phyloP scores from a whole-genome alignment of 2,329 filamentous ascomycete genomes.

The Penicillium sumatraense region DNA sequence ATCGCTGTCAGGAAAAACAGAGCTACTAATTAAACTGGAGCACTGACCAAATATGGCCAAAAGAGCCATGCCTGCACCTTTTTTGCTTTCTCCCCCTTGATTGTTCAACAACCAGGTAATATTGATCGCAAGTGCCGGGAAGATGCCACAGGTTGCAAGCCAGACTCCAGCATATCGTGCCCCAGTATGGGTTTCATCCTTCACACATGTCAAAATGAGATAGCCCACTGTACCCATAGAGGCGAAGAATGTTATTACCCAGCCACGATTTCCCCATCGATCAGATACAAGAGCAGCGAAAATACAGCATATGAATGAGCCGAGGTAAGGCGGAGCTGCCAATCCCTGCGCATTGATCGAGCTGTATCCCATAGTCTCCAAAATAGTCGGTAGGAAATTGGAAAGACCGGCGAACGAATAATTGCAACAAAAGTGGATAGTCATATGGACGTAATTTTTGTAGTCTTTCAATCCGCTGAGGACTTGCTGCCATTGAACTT shows the following conservation, averaged over 20 bases:
- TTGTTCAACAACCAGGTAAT: slow-evolving; percentile 35
- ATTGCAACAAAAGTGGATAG: slow-evolving; percentile 47
- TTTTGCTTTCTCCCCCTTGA: slow-evolving; percentile 31
- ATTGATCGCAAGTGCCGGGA: slow-evolving; percentile 28
- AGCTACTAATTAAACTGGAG: slow-evolving; percentile 29
- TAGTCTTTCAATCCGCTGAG: slow-evolving; percentile 41
- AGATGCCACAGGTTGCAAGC: slow-evolving; percentile 37
- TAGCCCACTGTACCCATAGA: slow-evolving; percentile 39
- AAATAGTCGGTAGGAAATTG: slow-evolving; percentile 49
- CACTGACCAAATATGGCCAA: slow-evolving; percentile 30
- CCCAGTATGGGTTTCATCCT: slow-evolving; percentile 29
- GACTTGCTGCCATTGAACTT: slow-evolving; percentile 39
- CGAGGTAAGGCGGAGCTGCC: slow-evolving; percentile 48
- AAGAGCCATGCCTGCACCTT: slow-evolving; percentile 29
- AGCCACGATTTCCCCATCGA: slow-evolving; percentile 40
- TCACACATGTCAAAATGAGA: slow-evolving; percentile 33
- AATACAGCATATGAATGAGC: slow-evolving; percentile 40
- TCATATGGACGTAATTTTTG: slow-evolving; percentile 41
- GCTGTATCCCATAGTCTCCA: slow-evolving; percentile 46
- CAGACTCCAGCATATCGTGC: slow-evolving; percentile 45
- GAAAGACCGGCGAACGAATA: slow-evolving; percentile 45
- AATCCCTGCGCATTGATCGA: slow-evolving; percentile 48
- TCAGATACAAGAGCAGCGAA: slow-evolving; percentile 40
- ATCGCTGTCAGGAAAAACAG: slow-evolving; percentile 28
- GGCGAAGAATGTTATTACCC: slow-evolving; percentile 35